Evolutionary conservation across 768 basidiomycete species (phyloP).

Genomic region (Phanerochaete sordida): DNA sequence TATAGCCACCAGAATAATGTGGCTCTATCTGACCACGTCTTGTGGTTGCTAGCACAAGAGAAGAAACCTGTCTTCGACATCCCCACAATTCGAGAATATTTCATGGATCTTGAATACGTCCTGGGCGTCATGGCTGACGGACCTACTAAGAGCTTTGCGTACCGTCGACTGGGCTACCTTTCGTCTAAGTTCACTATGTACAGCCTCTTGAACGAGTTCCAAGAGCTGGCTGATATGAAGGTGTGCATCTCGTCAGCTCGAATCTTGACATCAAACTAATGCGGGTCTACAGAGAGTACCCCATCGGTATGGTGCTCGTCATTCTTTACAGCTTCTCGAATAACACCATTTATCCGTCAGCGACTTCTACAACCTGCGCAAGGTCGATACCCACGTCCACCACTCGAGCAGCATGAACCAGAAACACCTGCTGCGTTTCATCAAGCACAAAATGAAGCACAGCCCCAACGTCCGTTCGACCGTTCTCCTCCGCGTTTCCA

Average conservation of each 20-base stretch:
- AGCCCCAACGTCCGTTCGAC: conserved; percentile 60
- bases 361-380: conserved; percentile 97
- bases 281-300: conserved; percentile 59
- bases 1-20: neutral
- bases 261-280: neutral
- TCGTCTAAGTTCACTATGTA: conserved; percentile 95
- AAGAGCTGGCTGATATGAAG: conserved; percentile 97
- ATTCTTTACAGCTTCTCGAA: neutral
- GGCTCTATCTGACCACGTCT: conserved; percentile 7
- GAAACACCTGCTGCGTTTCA: conserved; percentile 96
- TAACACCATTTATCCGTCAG: conserved; percentile 35
- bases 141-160: conserved; percentile 95
- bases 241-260: conserved; percentile 37
- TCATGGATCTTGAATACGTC: conserved; percentile 91
- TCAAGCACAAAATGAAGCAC: conserved; percentile 97
- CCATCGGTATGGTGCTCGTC: conserved; percentile 55
- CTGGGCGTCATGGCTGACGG: conserved; percentile 91
- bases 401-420: conserved; percentile 99
- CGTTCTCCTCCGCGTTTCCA: neutral
- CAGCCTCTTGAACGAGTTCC: conserved; percentile 84
- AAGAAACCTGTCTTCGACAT: conserved; percentile 68
- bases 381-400: conserved; percentile 98
- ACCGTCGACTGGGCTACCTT: conserved; percentile 85
- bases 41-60: conserved; percentile 17
- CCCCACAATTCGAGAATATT: conserved; percentile 90